Evolutionary conservation across 345 rosid species (phyloP), one percentile per base, ranked within the genome.

Genomic region (Dipteronia sinensis): DNA sequence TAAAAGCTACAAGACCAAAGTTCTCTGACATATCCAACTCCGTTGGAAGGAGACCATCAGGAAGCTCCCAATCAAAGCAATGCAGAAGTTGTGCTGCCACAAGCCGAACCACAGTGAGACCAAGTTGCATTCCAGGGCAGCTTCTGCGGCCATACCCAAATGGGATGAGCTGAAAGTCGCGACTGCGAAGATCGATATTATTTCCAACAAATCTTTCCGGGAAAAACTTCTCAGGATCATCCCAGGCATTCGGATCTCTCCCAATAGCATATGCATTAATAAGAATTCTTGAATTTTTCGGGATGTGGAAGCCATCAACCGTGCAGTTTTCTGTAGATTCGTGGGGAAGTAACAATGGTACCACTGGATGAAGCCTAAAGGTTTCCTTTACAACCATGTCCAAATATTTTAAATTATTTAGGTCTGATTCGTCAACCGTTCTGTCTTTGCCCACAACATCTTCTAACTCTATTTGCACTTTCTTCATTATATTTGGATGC

Each of bases 31-130:
- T 82, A 31, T 85, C 82, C 61, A 82, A 31, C 0, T 85, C 85
- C 0, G 6, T 25, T 0, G 82, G 65, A 12, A 11, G 10, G 12
- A 74, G 5, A 5, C 78, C 74, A 3, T 72, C 17, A 1, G 87
- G 82, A 3, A 85, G 83, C 51, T 82, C 80, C 85, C 87, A 82
- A 25, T 75, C 78, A 51, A 85, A 85, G 82, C 82, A 82, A 69
- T 85, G 87, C 6, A 76, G 53, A 1, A 84, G 67, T 12, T 84
- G 87, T 0, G 83, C 87, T 22, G 71, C 4, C 51, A 71, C 76
- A 1, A 69, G 34, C 19, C 79, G 66, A 25, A 84, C 81, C 46
- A 65, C n/a, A 3, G 72, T 81, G 7, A 82, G 47, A 40, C 83
- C 87, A 1, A 82, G 58, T 10, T 85, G 83, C 55, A 82, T 49